These are phyloP conservation scores for Spiromastix sp. DNA, from an alignment of 2,329 filamentous ascomycete species.

Conservation along the genomic window DNA sequence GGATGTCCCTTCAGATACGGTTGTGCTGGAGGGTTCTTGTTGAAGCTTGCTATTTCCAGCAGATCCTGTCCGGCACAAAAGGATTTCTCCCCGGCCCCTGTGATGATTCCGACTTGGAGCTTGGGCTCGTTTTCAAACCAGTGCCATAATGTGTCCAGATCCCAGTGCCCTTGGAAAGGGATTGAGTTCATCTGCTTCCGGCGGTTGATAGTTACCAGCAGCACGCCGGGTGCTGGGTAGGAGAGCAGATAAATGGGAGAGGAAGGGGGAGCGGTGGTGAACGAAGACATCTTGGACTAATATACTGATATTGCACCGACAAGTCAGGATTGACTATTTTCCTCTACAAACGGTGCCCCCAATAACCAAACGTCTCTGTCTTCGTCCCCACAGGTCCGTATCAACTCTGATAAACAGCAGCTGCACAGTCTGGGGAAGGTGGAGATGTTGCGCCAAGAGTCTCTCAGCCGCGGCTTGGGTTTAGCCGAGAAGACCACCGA, in stretches of 20 bases:
- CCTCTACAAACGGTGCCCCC: too few species aligned
- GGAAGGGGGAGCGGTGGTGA: conserved; percentile 7
- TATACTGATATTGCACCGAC: not conserved
- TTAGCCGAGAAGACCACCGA: too few species aligned
- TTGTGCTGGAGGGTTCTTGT: conserved; percentile 14
- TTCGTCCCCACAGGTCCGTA: too few species aligned
- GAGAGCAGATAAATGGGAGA: conserved; percentile 19
- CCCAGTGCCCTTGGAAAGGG: conserved; percentile 27
- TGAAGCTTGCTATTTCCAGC: conserved; percentile 30
- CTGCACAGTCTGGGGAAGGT: too few species aligned
- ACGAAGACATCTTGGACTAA: conserved; percentile 2
- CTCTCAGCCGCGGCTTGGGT: too few species aligned
- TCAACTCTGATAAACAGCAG: too few species aligned
- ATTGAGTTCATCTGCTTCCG: conserved; percentile 32
- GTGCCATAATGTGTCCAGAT: conserved; percentile 27
- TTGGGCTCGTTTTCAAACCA: conserved; percentile 33
- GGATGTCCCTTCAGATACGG: conserved; percentile 29
- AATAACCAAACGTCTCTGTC: too few species aligned
- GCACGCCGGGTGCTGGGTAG: conserved; percentile 31
- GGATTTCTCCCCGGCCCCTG: conserved; percentile 32
- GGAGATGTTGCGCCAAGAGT: too few species aligned
- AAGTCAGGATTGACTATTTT: too few species aligned
- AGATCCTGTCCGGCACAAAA: conserved; percentile 37
- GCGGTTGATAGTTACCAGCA: conserved; percentile 36
- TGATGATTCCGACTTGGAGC: conserved; percentile 32